Percentiles rank a stretch among this genome's conserved stretches.
These are phyloP conservation scores for Madurella mycetomatis DNA, from an alignment of 2,329 filamentous ascomycete species.

Conservation along the genomic window DNA sequence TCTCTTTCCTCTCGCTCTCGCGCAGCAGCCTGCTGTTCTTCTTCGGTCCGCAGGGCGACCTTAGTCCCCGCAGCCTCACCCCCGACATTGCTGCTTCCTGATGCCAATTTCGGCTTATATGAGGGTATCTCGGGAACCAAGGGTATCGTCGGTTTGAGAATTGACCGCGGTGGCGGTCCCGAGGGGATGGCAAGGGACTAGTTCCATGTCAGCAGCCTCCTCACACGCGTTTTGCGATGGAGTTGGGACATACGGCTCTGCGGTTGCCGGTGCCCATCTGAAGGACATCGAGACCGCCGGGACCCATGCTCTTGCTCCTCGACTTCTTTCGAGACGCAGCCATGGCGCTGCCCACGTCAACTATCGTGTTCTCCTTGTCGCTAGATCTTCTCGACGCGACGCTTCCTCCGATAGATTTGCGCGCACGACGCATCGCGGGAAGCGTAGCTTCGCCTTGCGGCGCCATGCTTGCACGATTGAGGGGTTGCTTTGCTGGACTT, in stretches of 20 bases:
- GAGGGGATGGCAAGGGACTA: constrained; percentile 53
- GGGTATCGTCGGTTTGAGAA: constrained; percentile 75
- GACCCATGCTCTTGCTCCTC: constrained; percentile 93
- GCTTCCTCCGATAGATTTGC: constrained; percentile 67
- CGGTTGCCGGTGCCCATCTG: constrained; percentile 72
- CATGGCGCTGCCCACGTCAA: constrained; percentile 55
- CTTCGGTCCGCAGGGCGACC: constrained; percentile 63
- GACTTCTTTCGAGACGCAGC: constrained; percentile 61
- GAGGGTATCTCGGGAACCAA: constrained; percentile 63
- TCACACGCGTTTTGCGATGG: background rate
- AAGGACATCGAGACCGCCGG: constrained; percentile 79
- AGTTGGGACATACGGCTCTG: constrained; percentile 60
- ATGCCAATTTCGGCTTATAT: constrained; percentile 54
- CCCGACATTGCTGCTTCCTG: constrained; percentile 8
- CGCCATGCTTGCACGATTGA: constrained; percentile 17
- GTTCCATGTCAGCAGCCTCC: constrained; percentile 11
- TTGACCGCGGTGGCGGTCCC: constrained; percentile 58
- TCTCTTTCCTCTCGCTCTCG: constrained; percentile 66
- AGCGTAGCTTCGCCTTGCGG: constrained; percentile 42
- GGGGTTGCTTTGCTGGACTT: background rate
- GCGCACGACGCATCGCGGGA: constrained; percentile 53
- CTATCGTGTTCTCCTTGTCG: constrained; percentile 76
- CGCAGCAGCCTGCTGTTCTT: constrained; percentile 65
- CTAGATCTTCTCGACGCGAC: constrained; percentile 48
- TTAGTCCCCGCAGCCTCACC: constrained; percentile 42